Base-by-base conservation (phyloP, 352 stramenopile species). In the Pythium scleroteichum region DNA sequence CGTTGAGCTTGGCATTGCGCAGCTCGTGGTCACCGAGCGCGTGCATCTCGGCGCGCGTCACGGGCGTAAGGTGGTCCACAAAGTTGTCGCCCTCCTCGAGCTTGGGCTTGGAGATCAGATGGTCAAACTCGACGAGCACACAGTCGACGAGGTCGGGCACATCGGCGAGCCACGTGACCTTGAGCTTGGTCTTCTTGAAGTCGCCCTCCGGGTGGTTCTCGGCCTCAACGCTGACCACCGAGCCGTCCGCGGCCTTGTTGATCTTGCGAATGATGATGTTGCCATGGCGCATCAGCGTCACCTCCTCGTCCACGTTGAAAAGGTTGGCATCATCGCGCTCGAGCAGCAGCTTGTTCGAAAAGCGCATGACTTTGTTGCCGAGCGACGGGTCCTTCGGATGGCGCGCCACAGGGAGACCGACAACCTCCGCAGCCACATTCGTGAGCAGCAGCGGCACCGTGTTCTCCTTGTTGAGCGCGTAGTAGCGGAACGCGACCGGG, bases 71-170 rank as follows among this genome's bases (percentile, higher is more conserved):
- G 72, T 96, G 96, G 72, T 99, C 95, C 53, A 98, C 80, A 71
- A 99, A 99, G 57, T 99, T 89, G 65, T 99, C 97, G 33, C 89
- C 93, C 51, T 99, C 97, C 71, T 99, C 98, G 26, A 99, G 83
- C 73, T 99, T 99, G 32, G 97, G 87, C 83, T 99, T 99, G 32
- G 89, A 98, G 16, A 99, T 93, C 48, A 99, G 75, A 76, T 99
- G 95, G 72, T 99, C 98, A 72, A 99, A 99, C 79, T 99, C 98
- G 40, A 97, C 92, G 8, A 99, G 75, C 64, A 85, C 83, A 14
- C 95, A 83, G 26, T 88, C 85, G 50, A 97, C 88, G 20, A 96
- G 75, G 51, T 98, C 90, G 19, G 85, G 76, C 47, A 93, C 82
- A 57, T 97, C 81, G 9, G 93, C 89, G 50, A 99, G 84, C 97